Conservation (phyloP, 2,329 filamentous ascomycete genomes). For the Diaporthe aspalathi region DNA sequence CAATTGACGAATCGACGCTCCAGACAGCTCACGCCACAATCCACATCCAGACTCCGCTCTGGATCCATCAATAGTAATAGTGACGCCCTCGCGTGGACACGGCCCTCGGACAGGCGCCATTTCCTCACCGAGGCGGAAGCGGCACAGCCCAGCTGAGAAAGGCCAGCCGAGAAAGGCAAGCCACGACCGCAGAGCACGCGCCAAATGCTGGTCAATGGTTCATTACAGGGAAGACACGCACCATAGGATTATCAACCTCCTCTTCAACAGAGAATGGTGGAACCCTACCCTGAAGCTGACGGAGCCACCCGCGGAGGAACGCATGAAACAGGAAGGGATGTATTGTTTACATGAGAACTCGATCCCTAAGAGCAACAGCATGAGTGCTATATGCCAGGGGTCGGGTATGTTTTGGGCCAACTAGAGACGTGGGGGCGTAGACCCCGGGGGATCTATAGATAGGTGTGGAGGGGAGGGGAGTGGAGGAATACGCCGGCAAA, state of each 20-base stretch:
- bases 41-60: not conserved
- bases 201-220: not conserved
- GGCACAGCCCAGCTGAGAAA: not conserved
- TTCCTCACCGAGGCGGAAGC: not conserved
- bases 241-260: not conserved
- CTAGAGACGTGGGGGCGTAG: conserved; percentile 9
- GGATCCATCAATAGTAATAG: not conserved
- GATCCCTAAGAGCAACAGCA: not conserved
- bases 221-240: too few species aligned
- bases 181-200: not conserved
- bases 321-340: not conserved
- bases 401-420: not conserved
- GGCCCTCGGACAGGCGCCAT: not conserved
- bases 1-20: too few species aligned
- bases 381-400: conserved; percentile 16
- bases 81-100: not conserved
- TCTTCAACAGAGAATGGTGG: conserved; percentile 11
- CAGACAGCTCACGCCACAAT: not conserved
- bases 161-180: not conserved
- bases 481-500: not conserved
- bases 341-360: conserved; percentile 6
- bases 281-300: not conserved
- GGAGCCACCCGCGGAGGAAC: not conserved
- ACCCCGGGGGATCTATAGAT: too few species aligned
- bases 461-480: too few species aligned